These are phyloP conservation scores for Mycena olivaceomarginata DNA, from an alignment of 768 basidiomycete species.

Conservation along the genomic window DNA sequence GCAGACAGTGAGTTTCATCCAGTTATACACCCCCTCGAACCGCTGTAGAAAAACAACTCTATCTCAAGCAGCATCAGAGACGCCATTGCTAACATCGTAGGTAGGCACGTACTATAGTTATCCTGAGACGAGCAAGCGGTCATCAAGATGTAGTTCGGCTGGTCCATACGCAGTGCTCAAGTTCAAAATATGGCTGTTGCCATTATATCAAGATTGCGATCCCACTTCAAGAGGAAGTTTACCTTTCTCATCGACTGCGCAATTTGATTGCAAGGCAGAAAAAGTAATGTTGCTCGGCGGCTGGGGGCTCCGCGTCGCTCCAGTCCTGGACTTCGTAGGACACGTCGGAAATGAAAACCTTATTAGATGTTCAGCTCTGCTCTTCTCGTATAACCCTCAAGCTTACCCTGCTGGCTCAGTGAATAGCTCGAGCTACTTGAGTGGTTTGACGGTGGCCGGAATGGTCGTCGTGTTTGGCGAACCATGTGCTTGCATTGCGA, in stretches of 20 bases:
- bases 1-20: slow-evolving; percentile 10
- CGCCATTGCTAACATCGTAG: background rate
- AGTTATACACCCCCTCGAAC: background rate
- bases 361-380: background rate
- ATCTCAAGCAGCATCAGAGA: background rate
- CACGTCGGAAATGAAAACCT: slow-evolving; percentile 16
- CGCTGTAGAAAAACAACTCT: slow-evolving; percentile 4
- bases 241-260: background rate
- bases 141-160: slow-evolving; percentile 11
- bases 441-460: background rate
- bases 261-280: background rate
- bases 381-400: background rate
- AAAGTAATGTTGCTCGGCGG: background rate
- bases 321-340: slow-evolving; percentile 10
- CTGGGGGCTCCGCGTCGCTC: background rate
- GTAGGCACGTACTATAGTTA: slow-evolving; percentile 1
- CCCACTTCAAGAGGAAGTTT: background rate
- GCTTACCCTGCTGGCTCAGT: slow-evolving; percentile 20
- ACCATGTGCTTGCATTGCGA: background rate
- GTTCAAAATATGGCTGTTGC: background rate
- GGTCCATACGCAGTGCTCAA: background rate
- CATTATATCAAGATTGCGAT: background rate
- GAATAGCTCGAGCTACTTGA: background rate
- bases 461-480: background rate
- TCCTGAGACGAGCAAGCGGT: background rate